Base-by-base conservation (phyloP, 2,329 filamentous ascomycete genomes). In the Tolypocladium amazonense region DNA sequence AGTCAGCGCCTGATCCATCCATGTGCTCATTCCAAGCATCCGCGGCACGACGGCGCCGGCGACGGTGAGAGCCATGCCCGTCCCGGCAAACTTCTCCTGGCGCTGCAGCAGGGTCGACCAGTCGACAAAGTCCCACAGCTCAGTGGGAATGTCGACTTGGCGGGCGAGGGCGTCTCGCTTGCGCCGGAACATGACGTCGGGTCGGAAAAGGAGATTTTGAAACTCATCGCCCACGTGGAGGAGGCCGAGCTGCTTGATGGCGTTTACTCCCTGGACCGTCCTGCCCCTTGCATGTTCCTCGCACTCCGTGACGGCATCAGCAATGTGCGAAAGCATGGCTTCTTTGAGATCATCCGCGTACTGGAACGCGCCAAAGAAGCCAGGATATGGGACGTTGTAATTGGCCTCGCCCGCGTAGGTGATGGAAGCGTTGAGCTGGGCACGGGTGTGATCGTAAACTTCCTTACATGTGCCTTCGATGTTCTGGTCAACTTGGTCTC, bases 121-220 rank as follows among this genome's bases (percentile, higher is more conserved):
- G 73, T 99, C 94, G 68, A 99, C 90, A 79, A 99, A 97, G 76
- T 99, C 94, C 82, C 82, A 89, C 0, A 96, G 67, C 69, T 99
- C 92, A 4, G 94, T 89, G 58, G 94, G 86, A 25, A 96, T 86
- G 62, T 97, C 86, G 20, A 97, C 87, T 69, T 96, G 88, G 64
- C 91, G 86, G 7, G 90, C 92, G 47, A 96, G 77, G 2, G 86
- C 84, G 71, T 99, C 90, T 61, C 87, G 84, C 68, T 88, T 88
- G 62, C 90, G 86, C 61, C 86, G 87, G 79, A 97, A 99, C 94
- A 99, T 97, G 70, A 92, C 85, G 67, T 97, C 92, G 1, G 91
- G 86, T 37, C 89, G 86, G 85, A 99, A 97, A 65, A 86, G 90
- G 54, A 97, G 84, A 66, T 92, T 88, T 27, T 88, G 82, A 66